Evolutionary conservation across 2,329 filamentous ascomycete species (phyloP).

Genomic region (Didymella lethalis): DNA sequence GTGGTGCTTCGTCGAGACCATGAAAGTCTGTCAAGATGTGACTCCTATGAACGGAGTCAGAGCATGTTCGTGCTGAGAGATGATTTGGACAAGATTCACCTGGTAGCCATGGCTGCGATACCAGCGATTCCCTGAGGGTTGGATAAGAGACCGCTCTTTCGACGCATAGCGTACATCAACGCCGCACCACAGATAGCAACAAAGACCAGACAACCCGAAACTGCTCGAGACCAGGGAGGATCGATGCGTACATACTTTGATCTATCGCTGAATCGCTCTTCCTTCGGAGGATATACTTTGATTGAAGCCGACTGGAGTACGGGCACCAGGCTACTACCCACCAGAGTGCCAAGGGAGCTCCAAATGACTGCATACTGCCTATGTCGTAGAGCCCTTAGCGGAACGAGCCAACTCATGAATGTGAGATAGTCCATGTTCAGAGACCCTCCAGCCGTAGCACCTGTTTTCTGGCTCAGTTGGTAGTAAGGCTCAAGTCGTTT

Average conservation of each 20-base stretch:
- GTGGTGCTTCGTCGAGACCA: constrained; percentile 72
- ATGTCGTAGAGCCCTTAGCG: constrained; percentile 67
- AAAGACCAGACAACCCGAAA: constrained; percentile 64
- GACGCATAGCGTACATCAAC: constrained; percentile 67
- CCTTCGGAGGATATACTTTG: constrained; percentile 62
- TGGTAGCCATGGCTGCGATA: constrained; percentile 77
- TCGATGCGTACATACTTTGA: constrained; percentile 66
- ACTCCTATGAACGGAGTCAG: constrained; percentile 49
- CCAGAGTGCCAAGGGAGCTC: constrained; percentile 69
- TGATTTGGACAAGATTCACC: background rate
- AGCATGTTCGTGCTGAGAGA: too few species aligned
- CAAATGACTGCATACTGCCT: constrained; percentile 73
- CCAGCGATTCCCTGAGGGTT: constrained; percentile 78
- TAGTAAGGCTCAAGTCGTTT: constrained; percentile 61
- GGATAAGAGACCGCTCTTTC: constrained; percentile 70
- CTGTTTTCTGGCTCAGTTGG: constrained; percentile 49
- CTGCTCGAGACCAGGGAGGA: constrained; percentile 66
- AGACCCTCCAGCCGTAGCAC: constrained; percentile 57
- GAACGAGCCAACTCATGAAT: constrained; percentile 70
- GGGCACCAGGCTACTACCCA: constrained; percentile 73
- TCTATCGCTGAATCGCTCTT: constrained; percentile 54
- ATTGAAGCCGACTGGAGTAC: constrained; percentile 72
- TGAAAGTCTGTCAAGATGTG: constrained; percentile 79
- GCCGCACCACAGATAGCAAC: constrained; percentile 66
- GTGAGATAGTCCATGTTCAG: constrained; percentile 80